Percentiles rank a stretch among this genome's conserved stretches.
These are phyloP conservation scores for Torulaspora gathmanii DNA, from an alignment of 805 yeast genomes.

Conservation along the genomic window DNA sequence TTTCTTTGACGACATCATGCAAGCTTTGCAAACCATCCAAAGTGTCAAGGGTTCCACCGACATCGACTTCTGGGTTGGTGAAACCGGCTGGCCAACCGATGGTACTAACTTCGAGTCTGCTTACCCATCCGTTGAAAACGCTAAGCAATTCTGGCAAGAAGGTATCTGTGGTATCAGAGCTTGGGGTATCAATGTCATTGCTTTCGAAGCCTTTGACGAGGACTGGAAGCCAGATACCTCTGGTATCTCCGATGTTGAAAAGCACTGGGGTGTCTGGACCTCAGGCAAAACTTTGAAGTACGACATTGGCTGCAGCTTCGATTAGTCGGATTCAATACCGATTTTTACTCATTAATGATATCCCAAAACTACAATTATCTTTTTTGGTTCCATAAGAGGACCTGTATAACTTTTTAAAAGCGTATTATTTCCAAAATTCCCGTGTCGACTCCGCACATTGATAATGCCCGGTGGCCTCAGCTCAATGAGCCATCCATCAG, in stretches of 20 bases:
- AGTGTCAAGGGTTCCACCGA: slow-evolving; percentile 80
- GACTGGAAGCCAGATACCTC: slow-evolving; percentile 92
- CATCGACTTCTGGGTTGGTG: slow-evolving; percentile 91
- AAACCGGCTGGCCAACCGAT: slow-evolving; percentile 94
- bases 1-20: slow-evolving; percentile 96
- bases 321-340: slow-evolving; percentile 15
- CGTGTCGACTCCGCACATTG: too few relatives aligned
- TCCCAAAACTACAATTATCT: neutral
- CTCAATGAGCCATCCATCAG: too few relatives aligned
- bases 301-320: slow-evolving; percentile 45
- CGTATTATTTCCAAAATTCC: neutral
- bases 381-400: neutral
- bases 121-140: slow-evolving; percentile 66
- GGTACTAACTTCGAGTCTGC: slow-evolving; percentile 70
- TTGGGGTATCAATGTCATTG: slow-evolving; percentile 91
- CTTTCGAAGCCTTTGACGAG: slow-evolving; percentile 94
- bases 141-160: slow-evolving; percentile 76
- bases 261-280: slow-evolving; percentile 91
- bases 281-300: slow-evolving; percentile 45
- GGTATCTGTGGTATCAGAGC: slow-evolving; percentile 91
- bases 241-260: slow-evolving; percentile 81
- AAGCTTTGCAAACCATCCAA: slow-evolving; percentile 87
- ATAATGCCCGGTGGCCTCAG: too few relatives aligned
- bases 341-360: slow-evolving; percentile 1
- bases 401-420: slow-evolving; percentile 3